phyloP scores from a whole-genome alignment of 179 eudicot species.

The Silene noctiflora region DNA sequence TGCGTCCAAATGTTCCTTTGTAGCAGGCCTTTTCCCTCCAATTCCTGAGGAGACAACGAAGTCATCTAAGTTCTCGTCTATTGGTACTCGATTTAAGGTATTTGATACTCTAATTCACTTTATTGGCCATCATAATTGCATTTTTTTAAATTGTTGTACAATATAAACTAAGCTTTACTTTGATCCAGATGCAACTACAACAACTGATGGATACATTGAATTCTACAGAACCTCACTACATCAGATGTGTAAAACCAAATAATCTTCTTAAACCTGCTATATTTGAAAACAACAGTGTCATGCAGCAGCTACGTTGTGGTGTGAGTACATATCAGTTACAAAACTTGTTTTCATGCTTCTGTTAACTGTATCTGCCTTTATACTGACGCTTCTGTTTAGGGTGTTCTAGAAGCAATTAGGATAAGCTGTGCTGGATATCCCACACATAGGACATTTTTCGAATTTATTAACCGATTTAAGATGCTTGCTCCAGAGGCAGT shows the following conservation, averaged over 20 bases:
- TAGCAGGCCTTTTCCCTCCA: slow-evolving; percentile 77
- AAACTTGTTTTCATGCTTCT: not conserved
- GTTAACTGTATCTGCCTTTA: slow-evolving; percentile 10
- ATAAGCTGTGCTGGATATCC: slow-evolving; percentile 99
- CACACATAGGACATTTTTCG: slow-evolving; percentile 73
- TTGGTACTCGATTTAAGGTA: slow-evolving; percentile 92
- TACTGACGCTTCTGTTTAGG: slow-evolving; percentile 55
- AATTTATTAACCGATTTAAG: slow-evolving; percentile 71
- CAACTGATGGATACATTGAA: slow-evolving; percentile 91
- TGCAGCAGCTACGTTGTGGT: slow-evolving; percentile 98
- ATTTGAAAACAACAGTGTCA: slow-evolving; percentile 80
- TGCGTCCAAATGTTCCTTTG: slow-evolving; percentile 85
- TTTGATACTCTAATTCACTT: not conserved
- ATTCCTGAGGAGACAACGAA: slow-evolving; percentile 56
- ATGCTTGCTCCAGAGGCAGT: slow-evolving; percentile 77
- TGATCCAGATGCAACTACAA: slow-evolving; percentile 81
- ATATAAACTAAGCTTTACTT: slow-evolving; percentile 16
- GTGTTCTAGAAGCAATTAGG: slow-evolving; percentile 98
- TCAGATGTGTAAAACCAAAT: slow-evolving; percentile 98
- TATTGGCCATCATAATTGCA: slow-evolving; percentile 6
- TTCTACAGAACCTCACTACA: slow-evolving; percentile 93
- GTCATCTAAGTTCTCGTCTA: slow-evolving; percentile 86
- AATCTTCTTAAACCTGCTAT: slow-evolving; percentile 86
- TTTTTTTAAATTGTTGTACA: not conserved
- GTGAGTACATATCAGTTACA: slow-evolving; percentile 57